Base-by-base conservation (phyloP, 208 protist genomes). In the Crithidia bombi region DNA sequence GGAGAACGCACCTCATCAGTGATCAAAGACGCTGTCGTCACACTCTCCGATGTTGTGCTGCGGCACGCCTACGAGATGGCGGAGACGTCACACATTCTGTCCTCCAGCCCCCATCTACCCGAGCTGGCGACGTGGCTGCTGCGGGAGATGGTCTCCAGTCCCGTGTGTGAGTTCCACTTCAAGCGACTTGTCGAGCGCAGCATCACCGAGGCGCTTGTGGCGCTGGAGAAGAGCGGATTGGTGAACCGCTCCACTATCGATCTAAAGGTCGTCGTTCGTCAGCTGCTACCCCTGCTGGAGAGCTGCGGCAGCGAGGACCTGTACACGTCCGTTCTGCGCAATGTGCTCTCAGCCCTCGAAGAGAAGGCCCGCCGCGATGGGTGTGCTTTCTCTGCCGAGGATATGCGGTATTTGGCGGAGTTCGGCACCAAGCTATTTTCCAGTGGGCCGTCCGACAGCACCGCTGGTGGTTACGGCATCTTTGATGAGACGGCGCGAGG, bases 51-150 rank as follows among this genome's bases (percentile, higher is more conserved):
- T n/a, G 71, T 58, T 3, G 49, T 77, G 46, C 14, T 71, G 65
- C 57, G 44, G 64, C 63, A 71, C 41, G 71, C 50, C 19, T 71
- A 62, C 38, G 56, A 39, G 46, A 67, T 81, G 47, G 78, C 76
- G 5, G 65, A 68, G 64, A 54, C 56, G 32, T 87, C 66, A 38
- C 76, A 77, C 65, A 71, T 89, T 32, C 62, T 79, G 7, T 57
- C 47, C 44, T 64, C 79, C 7, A 86, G 69, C 57, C 70, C 72
- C 36, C 47, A 84, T 28, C 79, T 95, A 35, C 58, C 59, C 7
- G 80, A 79, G 21, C 68, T 95, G 30, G 85, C 84, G 47, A 67
- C 80, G 39, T 95, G 90, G 90, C 69, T 95, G 72, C 78, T 95
- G 70, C 74, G 76, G 14, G 83, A 95, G 72, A 81, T 79, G 65